A percentile compares a stretch with the other conserved stretches of the same genome.
phyloP scores from a whole-genome alignment of 2,329 filamentous ascomycete genomes.

The Coniochaeta hoffmannii region DNA sequence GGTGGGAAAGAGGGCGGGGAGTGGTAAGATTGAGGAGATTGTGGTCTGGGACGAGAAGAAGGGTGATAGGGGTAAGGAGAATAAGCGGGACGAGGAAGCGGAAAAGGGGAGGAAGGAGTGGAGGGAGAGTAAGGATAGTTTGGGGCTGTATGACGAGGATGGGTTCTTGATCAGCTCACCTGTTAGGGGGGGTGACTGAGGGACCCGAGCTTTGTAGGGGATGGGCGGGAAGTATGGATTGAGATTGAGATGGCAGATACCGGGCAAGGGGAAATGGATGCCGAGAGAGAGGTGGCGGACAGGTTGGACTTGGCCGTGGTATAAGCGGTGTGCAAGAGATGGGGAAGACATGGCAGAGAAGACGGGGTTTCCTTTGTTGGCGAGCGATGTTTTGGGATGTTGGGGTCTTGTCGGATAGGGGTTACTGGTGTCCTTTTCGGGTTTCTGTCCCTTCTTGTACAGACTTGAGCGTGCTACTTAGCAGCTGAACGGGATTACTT shows the following conservation, averaged over 20 bases:
- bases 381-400: not conserved
- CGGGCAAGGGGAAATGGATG: too few species aligned
- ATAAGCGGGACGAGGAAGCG: slow-evolving; percentile 8
- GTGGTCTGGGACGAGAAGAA: not conserved
- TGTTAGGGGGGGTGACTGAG: slow-evolving; percentile 18
- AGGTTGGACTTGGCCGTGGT: too few species aligned
- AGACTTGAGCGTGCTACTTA: not conserved
- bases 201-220: not conserved
- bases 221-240: not conserved
- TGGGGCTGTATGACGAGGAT: slow-evolving; percentile 36
- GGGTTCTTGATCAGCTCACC: slow-evolving; percentile 37
- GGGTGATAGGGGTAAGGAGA: not conserved
- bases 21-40: not conserved
- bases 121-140: slow-evolving; percentile 27
- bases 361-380: not conserved
- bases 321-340: too few species aligned
- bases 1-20: slow-evolving; percentile 3
- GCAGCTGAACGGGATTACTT: not conserved
- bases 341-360: not conserved
- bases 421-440: not conserved
- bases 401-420: not conserved
- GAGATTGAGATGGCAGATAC: too few species aligned
- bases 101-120: slow-evolving; percentile 7
- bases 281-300: too few species aligned
- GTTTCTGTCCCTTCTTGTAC: not conserved